Evolutionary conservation across 164 flowering plant species (phyloP).

Genomic region (Chimonanthus praecox): DNA sequence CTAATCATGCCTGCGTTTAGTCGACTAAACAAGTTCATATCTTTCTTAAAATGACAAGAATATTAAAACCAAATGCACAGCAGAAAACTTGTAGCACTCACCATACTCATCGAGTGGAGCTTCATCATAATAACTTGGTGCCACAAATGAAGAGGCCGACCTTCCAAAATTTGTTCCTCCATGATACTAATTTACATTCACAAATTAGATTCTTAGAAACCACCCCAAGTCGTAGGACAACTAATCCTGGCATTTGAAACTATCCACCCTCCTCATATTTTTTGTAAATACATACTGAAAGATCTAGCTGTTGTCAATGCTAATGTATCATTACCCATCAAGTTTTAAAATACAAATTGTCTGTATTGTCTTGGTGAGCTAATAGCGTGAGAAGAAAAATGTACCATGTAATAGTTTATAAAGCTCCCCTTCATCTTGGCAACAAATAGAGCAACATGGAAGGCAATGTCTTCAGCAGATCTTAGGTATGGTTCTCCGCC

Average conservation of each 20-base stretch:
- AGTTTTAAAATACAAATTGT: background rate
- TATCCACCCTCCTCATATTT: too few species aligned
- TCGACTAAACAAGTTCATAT: background rate
- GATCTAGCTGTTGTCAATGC: background rate
- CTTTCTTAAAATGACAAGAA: background rate
- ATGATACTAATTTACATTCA: conserved; percentile 52
- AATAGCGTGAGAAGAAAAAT: background rate
- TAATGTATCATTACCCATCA: background rate
- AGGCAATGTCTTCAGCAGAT: conserved; percentile 75
- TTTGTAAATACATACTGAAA: too few species aligned
- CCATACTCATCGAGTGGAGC: conserved; percentile 98
- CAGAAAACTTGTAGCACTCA: conserved; percentile 14
- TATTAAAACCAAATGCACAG: background rate
- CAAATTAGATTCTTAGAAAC: background rate
- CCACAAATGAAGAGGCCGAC: conserved; percentile 45
- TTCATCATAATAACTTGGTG: conserved; percentile 77
- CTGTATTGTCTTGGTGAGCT: background rate
- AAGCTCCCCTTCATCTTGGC: conserved; percentile 56
- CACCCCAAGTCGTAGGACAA: too few species aligned
- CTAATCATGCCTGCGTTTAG: conserved; percentile 45
- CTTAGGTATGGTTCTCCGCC: conserved; percentile 53
- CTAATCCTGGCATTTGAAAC: too few species aligned
- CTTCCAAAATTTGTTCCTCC: conserved; percentile 98
- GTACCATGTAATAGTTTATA: conserved; percentile 93
- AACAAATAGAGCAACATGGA: conserved; percentile 61